Percentiles rank a stretch among this genome's conserved stretches.
Evolutionary conservation across 1,139 yeast genomes (phyloP).

Genomic region (Entelexis paramagnoliae): DNA sequence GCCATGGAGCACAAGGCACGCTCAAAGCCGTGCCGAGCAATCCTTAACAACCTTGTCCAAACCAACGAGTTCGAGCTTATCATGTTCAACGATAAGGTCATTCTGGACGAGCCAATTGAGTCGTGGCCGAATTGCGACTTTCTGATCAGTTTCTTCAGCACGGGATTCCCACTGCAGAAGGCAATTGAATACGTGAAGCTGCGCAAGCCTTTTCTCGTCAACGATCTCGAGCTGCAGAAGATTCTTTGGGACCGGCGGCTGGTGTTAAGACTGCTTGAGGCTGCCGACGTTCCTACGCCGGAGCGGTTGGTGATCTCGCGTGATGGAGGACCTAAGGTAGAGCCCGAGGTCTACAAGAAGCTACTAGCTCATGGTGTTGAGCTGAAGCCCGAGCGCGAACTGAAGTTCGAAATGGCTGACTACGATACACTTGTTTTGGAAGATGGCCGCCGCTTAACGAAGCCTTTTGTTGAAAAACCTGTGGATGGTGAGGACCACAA

Average conservation of each 20-base stretch:
- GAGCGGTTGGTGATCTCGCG: slow-evolving; percentile 76
- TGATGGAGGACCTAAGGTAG: slow-evolving; percentile 92
- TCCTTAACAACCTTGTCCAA: slow-evolving; percentile 75
- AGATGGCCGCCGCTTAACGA: slow-evolving; percentile 57
- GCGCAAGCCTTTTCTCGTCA: slow-evolving; percentile 80
- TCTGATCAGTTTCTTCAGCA: slow-evolving; percentile 82
- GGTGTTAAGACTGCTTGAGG: slow-evolving; percentile 70
- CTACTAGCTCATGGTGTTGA: slow-evolving; percentile 50
- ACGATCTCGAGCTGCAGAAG: slow-evolving; percentile 84
- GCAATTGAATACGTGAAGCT: slow-evolving; percentile 85
- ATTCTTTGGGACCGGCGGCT: slow-evolving; percentile 93
- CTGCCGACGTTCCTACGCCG: slow-evolving; percentile 82
- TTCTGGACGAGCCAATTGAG: slow-evolving; percentile 80
- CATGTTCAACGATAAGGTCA: slow-evolving; percentile 95
- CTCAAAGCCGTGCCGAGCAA: slow-evolving; percentile 90
- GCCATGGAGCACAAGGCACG: slow-evolving; percentile 98
- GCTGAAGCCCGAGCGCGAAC: slow-evolving; percentile 44
- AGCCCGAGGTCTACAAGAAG: slow-evolving; percentile 48
- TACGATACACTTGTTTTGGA: slow-evolving; percentile 72
- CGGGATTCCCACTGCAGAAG: slow-evolving; percentile 91
- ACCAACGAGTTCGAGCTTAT: slow-evolving; percentile 95
- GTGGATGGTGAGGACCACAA: slow-evolving; percentile 99
- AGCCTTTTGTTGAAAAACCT: slow-evolving; percentile 97
- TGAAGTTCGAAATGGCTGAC: slow-evolving; percentile 68
- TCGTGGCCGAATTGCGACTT: slow-evolving; percentile 99